phyloP scores from a whole-genome alignment of 495 filamentous ascomycete species.

The Annulohypoxylon maeteangense region DNA sequence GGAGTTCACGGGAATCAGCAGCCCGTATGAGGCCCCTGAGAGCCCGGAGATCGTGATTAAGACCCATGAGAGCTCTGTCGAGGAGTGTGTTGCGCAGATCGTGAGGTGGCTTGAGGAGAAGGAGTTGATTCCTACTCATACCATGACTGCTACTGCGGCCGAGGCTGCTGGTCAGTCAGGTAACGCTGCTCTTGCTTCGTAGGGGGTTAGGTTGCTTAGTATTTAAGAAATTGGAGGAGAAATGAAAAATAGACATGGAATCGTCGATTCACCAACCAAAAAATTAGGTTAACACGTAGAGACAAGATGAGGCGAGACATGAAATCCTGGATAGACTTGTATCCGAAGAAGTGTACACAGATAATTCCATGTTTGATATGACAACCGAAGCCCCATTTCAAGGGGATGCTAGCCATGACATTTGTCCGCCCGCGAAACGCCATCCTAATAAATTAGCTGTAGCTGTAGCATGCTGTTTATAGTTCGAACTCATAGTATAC shows the following conservation, averaged over 20 bases:
- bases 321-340: slow-evolving; percentile 14
- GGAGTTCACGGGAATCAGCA: slow-evolving; percentile 94
- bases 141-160: slow-evolving; percentile 33
- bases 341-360: slow-evolving; percentile 29
- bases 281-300: not conserved
- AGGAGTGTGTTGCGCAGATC: slow-evolving; percentile 87
- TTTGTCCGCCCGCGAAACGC: slow-evolving; percentile 33
- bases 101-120: slow-evolving; percentile 76
- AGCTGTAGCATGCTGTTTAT: slow-evolving; percentile 32
- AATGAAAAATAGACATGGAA: slow-evolving; percentile 9
- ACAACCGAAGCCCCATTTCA: slow-evolving; percentile 27
- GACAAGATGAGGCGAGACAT: slow-evolving; percentile 3
- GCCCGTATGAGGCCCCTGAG: slow-evolving; percentile 92
- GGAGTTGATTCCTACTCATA: slow-evolving; percentile 53
- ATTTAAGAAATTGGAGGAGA: not conserved
- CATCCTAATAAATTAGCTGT: slow-evolving; percentile 32
- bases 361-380: slow-evolving; percentile 18
- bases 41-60: slow-evolving; percentile 85
- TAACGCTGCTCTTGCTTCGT: slow-evolving; percentile 37
- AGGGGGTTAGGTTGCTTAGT: slow-evolving; percentile 7
- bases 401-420: slow-evolving; percentile 32
- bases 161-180: slow-evolving; percentile 27
- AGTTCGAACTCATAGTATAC: slow-evolving; percentile 94
- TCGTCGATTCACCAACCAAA: not conserved
- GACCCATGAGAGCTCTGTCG: slow-evolving; percentile 78